Conservation (phyloP, 345 rosid genomes). For the Leavenworthia alabamica region DNA sequence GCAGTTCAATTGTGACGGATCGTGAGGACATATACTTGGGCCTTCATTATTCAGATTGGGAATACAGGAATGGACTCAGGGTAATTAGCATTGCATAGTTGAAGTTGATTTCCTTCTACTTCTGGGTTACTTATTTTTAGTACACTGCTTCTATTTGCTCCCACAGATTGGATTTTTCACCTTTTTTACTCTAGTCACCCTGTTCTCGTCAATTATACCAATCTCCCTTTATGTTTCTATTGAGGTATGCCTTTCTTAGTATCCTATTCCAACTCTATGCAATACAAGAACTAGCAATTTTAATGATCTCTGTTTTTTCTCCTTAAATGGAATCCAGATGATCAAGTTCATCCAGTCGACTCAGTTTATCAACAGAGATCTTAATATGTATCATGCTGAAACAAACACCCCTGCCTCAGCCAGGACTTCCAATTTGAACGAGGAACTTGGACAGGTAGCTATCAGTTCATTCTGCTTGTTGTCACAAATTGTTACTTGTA, state of each 20-base stretch:
- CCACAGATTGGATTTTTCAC: slow-evolving; percentile 68
- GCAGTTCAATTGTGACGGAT: slow-evolving; percentile 84
- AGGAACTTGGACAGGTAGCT: slow-evolving; percentile 98
- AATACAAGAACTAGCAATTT: not conserved
- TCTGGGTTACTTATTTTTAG: not conserved
- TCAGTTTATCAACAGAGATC: slow-evolving; percentile 91
- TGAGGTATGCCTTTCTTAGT: slow-evolving; percentile 52
- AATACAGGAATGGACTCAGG: slow-evolving; percentile 63
- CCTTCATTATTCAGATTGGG: slow-evolving; percentile 46
- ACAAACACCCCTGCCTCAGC: slow-evolving; percentile 90
- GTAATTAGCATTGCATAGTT: slow-evolving; percentile 40
- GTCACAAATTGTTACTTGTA: too few relatives aligned
- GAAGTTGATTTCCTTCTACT: slow-evolving; percentile 14
- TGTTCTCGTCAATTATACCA: slow-evolving; percentile 91
- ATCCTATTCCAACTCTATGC: slow-evolving; percentile 1
- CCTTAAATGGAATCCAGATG: slow-evolving; percentile 49
- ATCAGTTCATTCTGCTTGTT: not conserved
- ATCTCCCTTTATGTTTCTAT: slow-evolving; percentile 96
- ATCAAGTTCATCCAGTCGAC: slow-evolving; percentile 96
- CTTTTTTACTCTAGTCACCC: slow-evolving; percentile 83
- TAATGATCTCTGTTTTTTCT: slow-evolving; percentile 19
- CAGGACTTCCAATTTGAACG: slow-evolving; percentile 95
- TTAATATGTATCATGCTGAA: slow-evolving; percentile 86
- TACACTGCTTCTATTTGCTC: slow-evolving; percentile 24
- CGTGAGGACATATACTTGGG: slow-evolving; percentile 63